phyloP scores from a whole-genome alignment of 2,329 filamentous ascomycete species.

The Onygenales sp. region DNA sequence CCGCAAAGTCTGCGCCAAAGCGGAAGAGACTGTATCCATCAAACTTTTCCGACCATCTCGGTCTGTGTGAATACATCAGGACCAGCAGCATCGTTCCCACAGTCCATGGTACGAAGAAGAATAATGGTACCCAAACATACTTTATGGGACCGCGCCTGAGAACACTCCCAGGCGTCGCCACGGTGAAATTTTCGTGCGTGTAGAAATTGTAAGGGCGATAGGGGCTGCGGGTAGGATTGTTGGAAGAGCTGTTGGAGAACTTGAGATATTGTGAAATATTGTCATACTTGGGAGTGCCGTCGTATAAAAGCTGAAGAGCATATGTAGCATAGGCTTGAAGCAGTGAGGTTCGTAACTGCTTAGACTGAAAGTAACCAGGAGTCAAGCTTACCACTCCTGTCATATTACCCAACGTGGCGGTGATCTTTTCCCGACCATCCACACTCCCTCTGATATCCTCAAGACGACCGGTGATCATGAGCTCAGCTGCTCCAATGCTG shows the following conservation, averaged over 20 bases:
- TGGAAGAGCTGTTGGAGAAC: not conserved
- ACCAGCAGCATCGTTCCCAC: not conserved
- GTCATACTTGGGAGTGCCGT: not conserved
- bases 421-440: not conserved
- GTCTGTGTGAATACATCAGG: not conserved
- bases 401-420: not conserved
- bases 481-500: not conserved
- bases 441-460: not conserved
- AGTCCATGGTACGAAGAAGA: not conserved
- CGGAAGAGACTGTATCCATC: conserved; percentile 1
- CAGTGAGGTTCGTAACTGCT: not conserved
- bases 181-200: not conserved
- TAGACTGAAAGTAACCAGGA: not conserved
- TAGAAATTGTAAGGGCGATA: not conserved
- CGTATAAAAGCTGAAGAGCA: not conserved
- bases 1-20: not conserved
- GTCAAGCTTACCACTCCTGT: not conserved
- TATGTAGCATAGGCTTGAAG: not conserved
- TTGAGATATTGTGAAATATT: not conserved
- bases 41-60: conserved; percentile 1
- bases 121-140: not conserved
- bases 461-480: not conserved
- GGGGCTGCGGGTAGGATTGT: not conserved
- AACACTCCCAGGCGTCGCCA: not conserved
- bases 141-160: not conserved